These are phyloP conservation scores for Scheffersomyces quercinus DNA, from an alignment of 1,139 yeast genomes.

Conservation along the genomic window DNA sequence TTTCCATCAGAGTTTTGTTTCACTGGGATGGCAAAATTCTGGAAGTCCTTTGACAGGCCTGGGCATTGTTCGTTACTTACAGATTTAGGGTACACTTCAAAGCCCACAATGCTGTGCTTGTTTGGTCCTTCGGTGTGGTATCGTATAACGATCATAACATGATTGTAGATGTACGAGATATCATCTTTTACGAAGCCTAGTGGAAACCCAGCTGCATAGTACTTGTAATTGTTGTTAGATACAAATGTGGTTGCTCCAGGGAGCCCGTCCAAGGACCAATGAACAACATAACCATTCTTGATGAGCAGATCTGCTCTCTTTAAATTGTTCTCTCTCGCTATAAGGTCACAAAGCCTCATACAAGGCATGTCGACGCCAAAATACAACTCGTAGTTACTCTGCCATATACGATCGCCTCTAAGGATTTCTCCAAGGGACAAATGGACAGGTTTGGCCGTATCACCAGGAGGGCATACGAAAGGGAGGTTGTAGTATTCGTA, in stretches of 20 bases:
- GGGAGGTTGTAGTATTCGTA: slow-evolving; percentile 75
- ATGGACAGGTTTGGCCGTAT: slow-evolving; percentile 56
- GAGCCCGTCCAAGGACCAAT: slow-evolving; percentile 81
- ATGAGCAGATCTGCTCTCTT: slow-evolving; percentile 62
- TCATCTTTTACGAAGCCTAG: slow-evolving; percentile 67
- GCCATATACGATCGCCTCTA: slow-evolving; percentile 79
- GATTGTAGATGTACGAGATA: slow-evolving; percentile 68
- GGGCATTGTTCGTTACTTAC: slow-evolving; percentile 70
- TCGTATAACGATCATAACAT: slow-evolving; percentile 76
- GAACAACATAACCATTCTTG: slow-evolving; percentile 70
- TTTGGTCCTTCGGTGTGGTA: slow-evolving; percentile 54
- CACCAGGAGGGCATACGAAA: slow-evolving; percentile 75
- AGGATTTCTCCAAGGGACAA: slow-evolving; percentile 75
- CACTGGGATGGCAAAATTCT: slow-evolving; percentile 48
- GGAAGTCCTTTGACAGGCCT: slow-evolving; percentile 60
- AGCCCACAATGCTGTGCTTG: slow-evolving; percentile 72
- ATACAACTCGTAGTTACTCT: slow-evolving; percentile 62
- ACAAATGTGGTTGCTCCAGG: slow-evolving; percentile 90
- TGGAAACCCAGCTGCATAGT: slow-evolving; percentile 87
- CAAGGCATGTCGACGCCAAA: slow-evolving; percentile 70
- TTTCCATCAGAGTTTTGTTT: slow-evolving; percentile 10
- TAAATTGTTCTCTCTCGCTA: slow-evolving; percentile 51
- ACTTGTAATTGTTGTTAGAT: slow-evolving; percentile 60
- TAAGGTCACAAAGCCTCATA: slow-evolving; percentile 63
- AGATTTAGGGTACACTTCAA: slow-evolving; percentile 87